Evolutionary conservation across 305 asterid species (phyloP).

Genomic region (Fraxinus xanthoxyloides): DNA sequence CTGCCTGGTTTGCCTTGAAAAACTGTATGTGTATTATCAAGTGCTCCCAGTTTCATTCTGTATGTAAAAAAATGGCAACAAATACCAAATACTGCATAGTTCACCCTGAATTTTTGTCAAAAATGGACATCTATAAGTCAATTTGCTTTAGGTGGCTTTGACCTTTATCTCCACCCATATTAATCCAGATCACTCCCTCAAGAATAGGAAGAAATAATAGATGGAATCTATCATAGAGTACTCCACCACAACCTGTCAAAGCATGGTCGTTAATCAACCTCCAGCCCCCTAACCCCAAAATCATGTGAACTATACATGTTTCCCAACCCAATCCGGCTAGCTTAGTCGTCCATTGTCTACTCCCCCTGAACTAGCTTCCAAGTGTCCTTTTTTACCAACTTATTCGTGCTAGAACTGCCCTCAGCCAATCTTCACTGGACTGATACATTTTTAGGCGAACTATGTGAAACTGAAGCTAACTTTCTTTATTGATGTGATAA

Average conservation of each 20-base stretch:
- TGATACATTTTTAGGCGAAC: background rate
- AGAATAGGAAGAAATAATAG: background rate
- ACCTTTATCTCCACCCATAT: background rate
- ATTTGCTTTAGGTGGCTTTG: background rate
- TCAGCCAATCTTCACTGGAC: background rate
- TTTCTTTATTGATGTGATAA: background rate
- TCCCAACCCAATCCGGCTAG: background rate
- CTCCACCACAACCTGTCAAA: background rate
- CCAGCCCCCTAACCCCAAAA: background rate
- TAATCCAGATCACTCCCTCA: background rate
- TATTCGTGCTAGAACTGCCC: background rate
- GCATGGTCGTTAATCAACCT: background rate
- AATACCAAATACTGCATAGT: background rate
- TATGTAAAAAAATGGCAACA: background rate
- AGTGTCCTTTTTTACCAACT: background rate
- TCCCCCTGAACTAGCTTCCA: background rate
- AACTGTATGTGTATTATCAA: background rate
- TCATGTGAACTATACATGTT: background rate
- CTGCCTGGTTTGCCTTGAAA: slow-evolving; percentile 56
- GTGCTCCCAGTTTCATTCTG: background rate
- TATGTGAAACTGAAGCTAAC: background rate
- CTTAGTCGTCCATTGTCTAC: background rate
- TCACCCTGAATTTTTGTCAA: slow-evolving; percentile 1
- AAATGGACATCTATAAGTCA: background rate
- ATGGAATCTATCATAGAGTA: background rate